These are phyloP conservation scores for Lolium multiflorum DNA, from an alignment of 176 grass and related monocot species.

Conservation along the genomic window DNA sequence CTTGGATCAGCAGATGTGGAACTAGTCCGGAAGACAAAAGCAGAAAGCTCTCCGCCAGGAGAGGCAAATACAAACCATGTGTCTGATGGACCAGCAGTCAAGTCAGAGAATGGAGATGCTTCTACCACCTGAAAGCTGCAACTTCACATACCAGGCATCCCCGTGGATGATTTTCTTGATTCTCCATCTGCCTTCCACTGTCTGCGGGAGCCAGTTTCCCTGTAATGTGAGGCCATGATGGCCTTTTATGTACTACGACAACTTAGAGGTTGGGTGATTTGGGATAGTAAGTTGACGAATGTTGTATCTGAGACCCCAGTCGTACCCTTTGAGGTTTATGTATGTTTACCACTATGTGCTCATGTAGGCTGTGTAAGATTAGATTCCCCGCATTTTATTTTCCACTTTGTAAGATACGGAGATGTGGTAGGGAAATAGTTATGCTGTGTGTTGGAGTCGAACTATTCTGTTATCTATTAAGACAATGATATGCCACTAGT, in stretches of 20 bases:
- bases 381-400: background rate
- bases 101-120: constrained; percentile 46
- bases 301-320: constrained; percentile 29
- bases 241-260: constrained; percentile 38
- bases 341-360: constrained; percentile 27
- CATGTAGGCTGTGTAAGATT: constrained; percentile 51
- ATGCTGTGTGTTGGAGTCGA: constrained; percentile 8
- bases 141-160: background rate
- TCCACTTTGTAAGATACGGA: constrained; percentile 38
- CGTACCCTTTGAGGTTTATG: background rate
- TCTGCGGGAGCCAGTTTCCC: constrained; percentile 8
- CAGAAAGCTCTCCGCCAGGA: background rate
- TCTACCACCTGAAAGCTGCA: constrained; percentile 38
- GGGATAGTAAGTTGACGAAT: constrained; percentile 27
- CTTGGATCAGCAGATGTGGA: constrained; percentile 30
- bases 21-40: constrained; percentile 42
- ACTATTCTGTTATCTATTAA: background rate
- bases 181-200: constrained; percentile 4
- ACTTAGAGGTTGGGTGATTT: constrained; percentile 29
- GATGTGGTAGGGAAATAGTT: constrained; percentile 9
- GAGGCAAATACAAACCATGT: constrained; percentile 38
- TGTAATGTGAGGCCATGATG: constrained; percentile 24
- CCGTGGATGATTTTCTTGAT: constrained; percentile 9
- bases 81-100: constrained; percentile 36
- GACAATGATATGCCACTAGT: background rate